Evolutionary conservation across 2,329 filamentous ascomycete species (phyloP).

Genomic region (Aspergillus jensenii): DNA sequence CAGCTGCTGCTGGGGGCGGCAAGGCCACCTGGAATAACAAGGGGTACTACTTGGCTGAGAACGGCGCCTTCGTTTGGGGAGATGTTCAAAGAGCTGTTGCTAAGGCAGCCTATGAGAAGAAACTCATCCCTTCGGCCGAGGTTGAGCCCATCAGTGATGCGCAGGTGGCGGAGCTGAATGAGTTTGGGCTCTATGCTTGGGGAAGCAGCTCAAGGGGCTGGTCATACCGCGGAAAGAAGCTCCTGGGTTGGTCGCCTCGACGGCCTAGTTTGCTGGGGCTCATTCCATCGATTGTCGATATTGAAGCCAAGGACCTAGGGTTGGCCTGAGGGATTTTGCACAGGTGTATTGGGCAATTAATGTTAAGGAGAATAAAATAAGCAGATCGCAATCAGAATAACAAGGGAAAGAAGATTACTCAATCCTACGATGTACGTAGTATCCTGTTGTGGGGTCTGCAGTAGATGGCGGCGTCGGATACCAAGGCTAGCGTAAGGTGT

Average conservation of each 20-base stretch:
- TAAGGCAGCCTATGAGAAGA: conserved; percentile 53
- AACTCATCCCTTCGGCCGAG: conserved; percentile 47
- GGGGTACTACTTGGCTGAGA: conserved; percentile 52
- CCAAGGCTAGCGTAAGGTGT: conserved; percentile 7
- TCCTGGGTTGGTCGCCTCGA: conserved; percentile 40
- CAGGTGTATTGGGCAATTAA: neutral
- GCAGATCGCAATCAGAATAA: neutral
- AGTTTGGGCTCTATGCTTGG: conserved; percentile 35
- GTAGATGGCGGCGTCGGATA: neutral
- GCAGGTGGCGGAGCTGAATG: conserved; percentile 45
- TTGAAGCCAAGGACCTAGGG: conserved; percentile 44
- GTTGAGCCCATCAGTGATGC: conserved; percentile 35
- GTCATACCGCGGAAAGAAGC: conserved; percentile 36
- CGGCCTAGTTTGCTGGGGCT: conserved; percentile 53
- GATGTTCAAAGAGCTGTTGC: conserved; percentile 39
- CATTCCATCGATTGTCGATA: conserved; percentile 54
- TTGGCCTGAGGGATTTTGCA: conserved; percentile 19
- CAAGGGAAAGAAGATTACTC: neutral
- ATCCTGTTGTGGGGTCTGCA: neutral
- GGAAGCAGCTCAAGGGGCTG: conserved; percentile 39
- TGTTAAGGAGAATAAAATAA: neutral
- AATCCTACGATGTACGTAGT: neutral
- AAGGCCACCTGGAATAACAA: conserved; percentile 43
- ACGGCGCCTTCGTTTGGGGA: conserved; percentile 42
- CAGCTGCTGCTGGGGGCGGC: conserved; percentile 38